Evolutionary conservation across 2,329 filamentous ascomycete species (phyloP), one percentile per base, ranked within the genome.

Genomic region (Exophiala spinifera): DNA sequence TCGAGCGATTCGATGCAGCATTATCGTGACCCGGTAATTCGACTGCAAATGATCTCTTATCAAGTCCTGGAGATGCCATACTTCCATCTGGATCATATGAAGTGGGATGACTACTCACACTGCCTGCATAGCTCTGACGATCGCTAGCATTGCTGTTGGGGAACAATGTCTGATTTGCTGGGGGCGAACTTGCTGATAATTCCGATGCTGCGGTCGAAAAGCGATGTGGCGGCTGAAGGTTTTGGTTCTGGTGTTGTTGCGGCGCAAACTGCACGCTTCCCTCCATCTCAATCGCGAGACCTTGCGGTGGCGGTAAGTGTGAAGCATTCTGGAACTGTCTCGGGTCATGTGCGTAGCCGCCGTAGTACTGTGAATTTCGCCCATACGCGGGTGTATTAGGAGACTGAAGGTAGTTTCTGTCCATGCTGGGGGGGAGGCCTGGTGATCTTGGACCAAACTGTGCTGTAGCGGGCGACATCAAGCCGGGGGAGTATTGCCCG

Each of bases 251-350:
- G 13, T 33, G 33, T 15, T 49, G 40, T 21, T 42, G 49, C 15
- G 25, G 36, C 20, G 39, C 19, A 25, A 49, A 60, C 23, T 60
- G 55, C 6, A 55, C 59, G 39, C 57, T 61, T 19, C 59, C 62
- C 2, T 51, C 51, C 62, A 64, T 64, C 49, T 64, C 62, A 33
- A 64, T 62, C 2, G 61, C 61, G 2, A 64, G 55, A 20, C 62
- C 62, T 37, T 55, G 51, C 6, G 51, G 37, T 21, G 52, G 47
- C 15, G 45, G 53, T 3, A 49, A 14, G 3, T 46, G 37, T 11
- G 23, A 23, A 34, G 48, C 47, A 28, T 57, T 56, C 48, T 53
- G 46, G 15, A 56, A 51, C 43, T 57, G 56, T 53, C 56, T 36
- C 23, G 34, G 31, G 40, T 57, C 53, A 39, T 51, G 46, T 25